Evolutionary conservation across 129 eudicot species (phyloP).

Genomic region (Tagetes erecta): DNA sequence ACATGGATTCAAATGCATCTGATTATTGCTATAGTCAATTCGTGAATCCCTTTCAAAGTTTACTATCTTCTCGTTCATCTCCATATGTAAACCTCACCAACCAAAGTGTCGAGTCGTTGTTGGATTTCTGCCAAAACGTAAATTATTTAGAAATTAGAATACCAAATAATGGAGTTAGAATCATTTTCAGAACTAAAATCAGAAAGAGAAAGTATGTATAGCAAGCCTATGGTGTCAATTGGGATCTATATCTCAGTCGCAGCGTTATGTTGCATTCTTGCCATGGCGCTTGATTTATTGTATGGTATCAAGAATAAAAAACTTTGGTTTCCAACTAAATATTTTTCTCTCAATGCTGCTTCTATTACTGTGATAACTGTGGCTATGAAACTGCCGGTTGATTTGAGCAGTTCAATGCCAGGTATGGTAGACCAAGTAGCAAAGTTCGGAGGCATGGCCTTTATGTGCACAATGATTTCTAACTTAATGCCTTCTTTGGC

Average conservation of each 20-base stretch:
- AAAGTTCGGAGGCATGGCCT: neutral
- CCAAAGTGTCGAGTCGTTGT: neutral
- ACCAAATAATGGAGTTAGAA: too few relatives aligned
- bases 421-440: neutral
- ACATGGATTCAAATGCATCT: neutral
- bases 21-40: neutral
- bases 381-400: neutral
- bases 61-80: neutral
- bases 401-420: neutral
- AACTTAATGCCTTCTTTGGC: constrained; percentile 45
- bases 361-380: neutral
- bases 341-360: neutral
- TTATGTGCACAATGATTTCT: neutral
- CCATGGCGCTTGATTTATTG: neutral
- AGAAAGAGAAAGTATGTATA: neutral
- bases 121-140: neutral
- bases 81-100: neutral
- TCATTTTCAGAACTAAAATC: neutral
- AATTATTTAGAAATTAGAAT: too few relatives aligned
- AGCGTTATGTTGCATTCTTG: neutral
- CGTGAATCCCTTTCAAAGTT: neutral
- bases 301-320: neutral
- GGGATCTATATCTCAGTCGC: neutral
- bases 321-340: neutral
- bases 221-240: neutral